These are phyloP conservation scores for Puya raimondii DNA, from an alignment of 176 grass and related monocot genomes.

Conservation along the genomic window DNA sequence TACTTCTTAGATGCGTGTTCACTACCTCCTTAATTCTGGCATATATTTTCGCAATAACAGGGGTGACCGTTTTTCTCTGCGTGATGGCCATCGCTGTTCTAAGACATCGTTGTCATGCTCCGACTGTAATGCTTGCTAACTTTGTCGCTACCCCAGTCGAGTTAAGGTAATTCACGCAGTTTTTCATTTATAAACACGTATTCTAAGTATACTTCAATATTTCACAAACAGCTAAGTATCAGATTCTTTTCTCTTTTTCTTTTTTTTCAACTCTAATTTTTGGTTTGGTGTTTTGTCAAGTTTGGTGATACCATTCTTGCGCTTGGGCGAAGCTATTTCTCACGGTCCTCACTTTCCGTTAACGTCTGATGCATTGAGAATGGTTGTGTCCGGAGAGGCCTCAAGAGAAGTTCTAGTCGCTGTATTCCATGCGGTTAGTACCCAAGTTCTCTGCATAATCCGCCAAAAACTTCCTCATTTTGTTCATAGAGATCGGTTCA, in stretches of 20 bases:
- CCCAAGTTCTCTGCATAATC: not conserved
- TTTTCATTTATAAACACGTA: not conserved
- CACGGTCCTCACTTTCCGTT: conserved; percentile 33
- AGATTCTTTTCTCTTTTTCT: not conserved
- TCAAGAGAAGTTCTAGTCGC: conserved; percentile 36
- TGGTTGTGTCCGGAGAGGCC: conserved; percentile 33
- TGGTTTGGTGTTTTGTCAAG: conserved; percentile 14
- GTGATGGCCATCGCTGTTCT: conserved; percentile 33
- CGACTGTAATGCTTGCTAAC: conserved; percentile 42
- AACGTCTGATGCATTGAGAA: conserved; percentile 35
- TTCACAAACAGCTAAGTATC: too few relatives aligned
- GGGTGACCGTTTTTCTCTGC: conserved; percentile 40
- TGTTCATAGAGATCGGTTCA: not conserved
- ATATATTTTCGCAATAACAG: conserved; percentile 6
- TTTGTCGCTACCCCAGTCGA: conserved; percentile 43
- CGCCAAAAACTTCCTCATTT: not conserved
- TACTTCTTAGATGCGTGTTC: not conserved
- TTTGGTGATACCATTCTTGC: conserved; percentile 44
- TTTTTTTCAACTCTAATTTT: not conserved
- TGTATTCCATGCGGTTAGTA: conserved; percentile 35
- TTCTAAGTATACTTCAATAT: not conserved
- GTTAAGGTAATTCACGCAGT: conserved; percentile 24
- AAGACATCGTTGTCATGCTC: conserved; percentile 36
- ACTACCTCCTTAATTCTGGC: not conserved
- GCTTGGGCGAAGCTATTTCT: conserved; percentile 37